These are phyloP conservation scores for Podila horticola DNA, from an alignment of 192 early-diverging fungal genomes.

Conservation along the genomic window DNA sequence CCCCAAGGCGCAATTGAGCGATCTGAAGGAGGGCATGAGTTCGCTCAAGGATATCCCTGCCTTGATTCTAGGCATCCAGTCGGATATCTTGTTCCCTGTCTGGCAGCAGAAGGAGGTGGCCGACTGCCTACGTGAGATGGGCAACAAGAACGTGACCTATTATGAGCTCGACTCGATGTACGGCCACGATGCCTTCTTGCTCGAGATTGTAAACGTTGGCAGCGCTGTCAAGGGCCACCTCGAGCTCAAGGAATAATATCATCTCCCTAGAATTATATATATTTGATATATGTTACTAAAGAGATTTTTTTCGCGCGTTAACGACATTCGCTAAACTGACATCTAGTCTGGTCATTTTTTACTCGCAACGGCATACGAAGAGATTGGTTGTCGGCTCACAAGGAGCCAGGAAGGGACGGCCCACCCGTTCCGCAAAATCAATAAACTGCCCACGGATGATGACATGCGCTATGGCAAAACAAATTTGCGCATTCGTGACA, in stretches of 20 bases:
- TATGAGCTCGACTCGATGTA: slow-evolving; percentile 98
- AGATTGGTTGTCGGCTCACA: too few species aligned
- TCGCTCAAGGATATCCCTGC: slow-evolving; percentile 76
- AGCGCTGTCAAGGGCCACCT: slow-evolving; percentile 94
- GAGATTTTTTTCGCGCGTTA: too few species aligned
- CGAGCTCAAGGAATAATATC: slow-evolving; percentile 57
- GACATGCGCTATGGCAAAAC: too few species aligned
- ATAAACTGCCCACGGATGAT: too few species aligned
- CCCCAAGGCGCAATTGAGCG: slow-evolving; percentile 60
- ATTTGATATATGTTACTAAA: too few species aligned
- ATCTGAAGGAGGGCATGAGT: slow-evolving; percentile 80
- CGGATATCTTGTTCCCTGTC: slow-evolving; percentile 94
- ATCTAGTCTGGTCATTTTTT: too few species aligned
- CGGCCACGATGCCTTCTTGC: slow-evolving; percentile 97
- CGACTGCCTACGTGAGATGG: slow-evolving; percentile 80
- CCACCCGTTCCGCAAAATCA: too few species aligned
- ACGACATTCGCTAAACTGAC: too few species aligned
- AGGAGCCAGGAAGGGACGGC: too few species aligned
- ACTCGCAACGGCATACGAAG: too few species aligned
- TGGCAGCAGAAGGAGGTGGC: slow-evolving; percentile 98
- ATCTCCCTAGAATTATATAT: neutral
- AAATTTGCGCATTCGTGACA: neutral
- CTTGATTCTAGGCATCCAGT: slow-evolving; percentile 93
- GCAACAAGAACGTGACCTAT: slow-evolving; percentile 93
- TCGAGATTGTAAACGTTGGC: slow-evolving; percentile 90